Conservation (phyloP, 1,284 basidiomycete species). For the Heterobasidion annosum region DNA sequence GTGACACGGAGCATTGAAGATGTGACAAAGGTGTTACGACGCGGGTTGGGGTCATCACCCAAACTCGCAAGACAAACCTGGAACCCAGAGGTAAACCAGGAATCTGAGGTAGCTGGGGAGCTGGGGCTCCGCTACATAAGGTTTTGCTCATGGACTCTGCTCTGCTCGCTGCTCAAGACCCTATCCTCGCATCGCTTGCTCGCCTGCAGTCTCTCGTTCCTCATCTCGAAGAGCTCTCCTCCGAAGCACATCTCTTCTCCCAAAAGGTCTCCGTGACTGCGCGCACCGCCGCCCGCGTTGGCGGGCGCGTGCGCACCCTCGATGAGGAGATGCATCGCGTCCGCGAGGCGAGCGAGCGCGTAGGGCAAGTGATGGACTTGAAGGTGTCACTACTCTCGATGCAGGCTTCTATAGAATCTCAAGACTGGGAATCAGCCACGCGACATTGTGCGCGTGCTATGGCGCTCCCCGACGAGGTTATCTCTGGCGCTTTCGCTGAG, state of each 20-base stretch:
- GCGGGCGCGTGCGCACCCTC: slow-evolving; percentile 77
- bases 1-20: too few relatives aligned
- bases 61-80: too few relatives aligned
- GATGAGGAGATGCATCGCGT: slow-evolving; percentile 90
- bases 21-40: too few relatives aligned
- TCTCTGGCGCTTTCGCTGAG: slow-evolving; percentile 81
- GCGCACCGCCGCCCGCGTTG: slow-evolving; percentile 82
- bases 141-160: slow-evolving; percentile 36
- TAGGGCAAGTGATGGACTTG: slow-evolving; percentile 82
- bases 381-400: slow-evolving; percentile 79
- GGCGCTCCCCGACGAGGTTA: slow-evolving; percentile 70
- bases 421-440: slow-evolving; percentile 95
- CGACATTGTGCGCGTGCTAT: slow-evolving; percentile 87
- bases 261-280: slow-evolving; percentile 61
- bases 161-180: slow-evolving; percentile 61
- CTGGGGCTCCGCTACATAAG: too few relatives aligned
- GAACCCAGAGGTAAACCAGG: too few relatives aligned
- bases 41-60: too few relatives aligned
- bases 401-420: slow-evolving; percentile 68
- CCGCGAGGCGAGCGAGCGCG: slow-evolving; percentile 76
- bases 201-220: slow-evolving; percentile 59
- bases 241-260: slow-evolving; percentile 52
- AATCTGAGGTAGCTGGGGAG: too few relatives aligned
- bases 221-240: slow-evolving; percentile 51
- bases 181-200: slow-evolving; percentile 55